Evolutionary conservation across 176 grass and related monocot species (phyloP).

Genomic region (Oryza glumipatula): DNA sequence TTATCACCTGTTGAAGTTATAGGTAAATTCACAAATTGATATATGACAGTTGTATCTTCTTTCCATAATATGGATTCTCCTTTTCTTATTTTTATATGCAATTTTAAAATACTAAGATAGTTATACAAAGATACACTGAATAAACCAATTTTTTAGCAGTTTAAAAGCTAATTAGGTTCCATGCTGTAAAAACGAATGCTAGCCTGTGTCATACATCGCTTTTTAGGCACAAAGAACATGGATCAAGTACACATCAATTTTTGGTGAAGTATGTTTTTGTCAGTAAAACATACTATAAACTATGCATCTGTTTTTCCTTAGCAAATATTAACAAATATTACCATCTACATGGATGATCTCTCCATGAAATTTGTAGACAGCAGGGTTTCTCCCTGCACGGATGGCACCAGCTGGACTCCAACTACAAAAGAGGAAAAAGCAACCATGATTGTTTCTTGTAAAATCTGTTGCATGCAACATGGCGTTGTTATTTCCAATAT

Average conservation of each 20-base stretch:
- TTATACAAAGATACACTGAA: background rate
- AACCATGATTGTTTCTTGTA: slow-evolving; percentile 17
- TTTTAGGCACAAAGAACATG: slow-evolving; percentile 3
- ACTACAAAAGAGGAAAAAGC: slow-evolving; percentile 42
- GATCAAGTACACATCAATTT: background rate
- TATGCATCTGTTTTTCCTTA: background rate
- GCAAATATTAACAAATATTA: slow-evolving; percentile 44
- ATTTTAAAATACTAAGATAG: slow-evolving; percentile 10
- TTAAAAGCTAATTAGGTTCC: slow-evolving; percentile 8
- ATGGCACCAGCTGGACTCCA: slow-evolving; percentile 92
- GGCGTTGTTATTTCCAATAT: background rate
- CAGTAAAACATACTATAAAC: slow-evolving; percentile 8
- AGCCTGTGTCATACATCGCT: background rate
- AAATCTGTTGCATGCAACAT: background rate
- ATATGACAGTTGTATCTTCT: background rate
- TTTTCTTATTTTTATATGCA: slow-evolving; percentile 2
- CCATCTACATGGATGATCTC: slow-evolving; percentile 72
- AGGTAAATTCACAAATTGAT: slow-evolving; percentile 4
- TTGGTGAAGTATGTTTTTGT: background rate
- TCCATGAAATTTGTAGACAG: slow-evolving; percentile 80
- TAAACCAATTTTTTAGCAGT: background rate
- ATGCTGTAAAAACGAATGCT: background rate
- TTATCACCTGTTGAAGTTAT: slow-evolving; percentile 53
- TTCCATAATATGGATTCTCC: background rate
- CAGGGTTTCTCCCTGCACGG: slow-evolving; percentile 74